Evolutionary conservation across 1,139 yeast genomes (phyloP).

Genomic region (Kodamaea sp.): DNA sequence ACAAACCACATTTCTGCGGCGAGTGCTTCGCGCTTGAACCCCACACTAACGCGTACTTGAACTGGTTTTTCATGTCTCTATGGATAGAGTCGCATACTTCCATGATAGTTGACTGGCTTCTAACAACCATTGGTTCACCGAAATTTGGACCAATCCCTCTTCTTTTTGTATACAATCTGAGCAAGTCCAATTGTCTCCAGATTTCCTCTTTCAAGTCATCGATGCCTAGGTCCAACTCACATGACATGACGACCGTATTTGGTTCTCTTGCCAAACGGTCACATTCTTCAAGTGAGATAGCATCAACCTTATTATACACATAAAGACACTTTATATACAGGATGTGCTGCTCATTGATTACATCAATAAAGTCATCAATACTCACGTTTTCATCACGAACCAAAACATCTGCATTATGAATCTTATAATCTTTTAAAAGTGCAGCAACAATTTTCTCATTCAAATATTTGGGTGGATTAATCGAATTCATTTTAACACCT

Average conservation of each 20-base stretch:
- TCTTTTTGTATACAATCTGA: conserved; percentile 78
- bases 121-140: conserved; percentile 85
- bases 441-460: conserved; percentile 78
- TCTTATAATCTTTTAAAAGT: conserved; percentile 78
- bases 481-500: conserved; percentile 80
- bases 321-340: conserved; percentile 88
- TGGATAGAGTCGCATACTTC: conserved; percentile 92
- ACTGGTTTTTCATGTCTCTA: conserved; percentile 86
- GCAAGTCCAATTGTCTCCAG: conserved; percentile 81
- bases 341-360: conserved; percentile 80
- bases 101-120: conserved; percentile 72
- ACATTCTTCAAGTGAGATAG: conserved; percentile 91
- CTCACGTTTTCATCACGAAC: conserved; percentile 87
- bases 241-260: conserved; percentile 89
- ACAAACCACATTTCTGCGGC: conserved; percentile 93
- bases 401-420: conserved; percentile 91
- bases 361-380: conserved; percentile 91
- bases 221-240: conserved; percentile 81
- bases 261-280: conserved; percentile 91
- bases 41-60: conserved; percentile 95
- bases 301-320: conserved; percentile 92
- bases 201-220: conserved; percentile 87
- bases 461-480: conserved; percentile 76
- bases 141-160: conserved; percentile 81
- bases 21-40: conserved; percentile 93